phyloP scores from a whole-genome alignment of 2,329 filamentous ascomycete genomes.

The Nemania abortiva region DNA sequence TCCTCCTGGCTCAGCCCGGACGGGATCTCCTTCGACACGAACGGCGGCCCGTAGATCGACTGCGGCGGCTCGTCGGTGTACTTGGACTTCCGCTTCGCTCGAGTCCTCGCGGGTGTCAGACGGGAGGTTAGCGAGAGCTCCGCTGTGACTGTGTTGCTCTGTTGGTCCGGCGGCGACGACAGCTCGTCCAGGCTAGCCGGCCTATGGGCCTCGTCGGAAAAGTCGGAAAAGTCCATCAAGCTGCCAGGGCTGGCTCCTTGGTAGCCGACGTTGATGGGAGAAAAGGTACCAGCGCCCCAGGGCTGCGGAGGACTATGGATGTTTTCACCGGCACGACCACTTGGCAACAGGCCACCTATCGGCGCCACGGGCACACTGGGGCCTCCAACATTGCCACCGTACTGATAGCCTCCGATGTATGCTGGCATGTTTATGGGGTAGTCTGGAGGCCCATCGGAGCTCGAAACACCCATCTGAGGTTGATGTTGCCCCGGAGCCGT shows the following conservation, averaged over 20 bases:
- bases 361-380: not conserved
- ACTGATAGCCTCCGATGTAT: not conserved
- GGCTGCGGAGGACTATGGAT: not conserved
- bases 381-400: no score
- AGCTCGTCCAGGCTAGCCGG: not conserved
- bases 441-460: not conserved
- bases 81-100: conserved; percentile 25
- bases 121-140: not conserved
- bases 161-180: not conserved
- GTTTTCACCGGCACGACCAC: not conserved
- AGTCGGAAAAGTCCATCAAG: not conserved
- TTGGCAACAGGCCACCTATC: not conserved
- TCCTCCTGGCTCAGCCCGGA: conserved; percentile 21
- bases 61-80: conserved; percentile 23
- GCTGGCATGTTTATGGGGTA: not conserved
- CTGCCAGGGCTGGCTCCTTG: not conserved
- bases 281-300: not conserved
- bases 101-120: not conserved
- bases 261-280: not conserved
- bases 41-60: conserved; percentile 31
- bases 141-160: not conserved
- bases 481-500: not conserved
- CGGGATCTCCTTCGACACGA: conserved; percentile 12
- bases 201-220: not conserved
- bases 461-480: not conserved